Evolutionary conservation across 306 rosid genomes (phyloP).

Genomic region (Carpinus viminea): DNA sequence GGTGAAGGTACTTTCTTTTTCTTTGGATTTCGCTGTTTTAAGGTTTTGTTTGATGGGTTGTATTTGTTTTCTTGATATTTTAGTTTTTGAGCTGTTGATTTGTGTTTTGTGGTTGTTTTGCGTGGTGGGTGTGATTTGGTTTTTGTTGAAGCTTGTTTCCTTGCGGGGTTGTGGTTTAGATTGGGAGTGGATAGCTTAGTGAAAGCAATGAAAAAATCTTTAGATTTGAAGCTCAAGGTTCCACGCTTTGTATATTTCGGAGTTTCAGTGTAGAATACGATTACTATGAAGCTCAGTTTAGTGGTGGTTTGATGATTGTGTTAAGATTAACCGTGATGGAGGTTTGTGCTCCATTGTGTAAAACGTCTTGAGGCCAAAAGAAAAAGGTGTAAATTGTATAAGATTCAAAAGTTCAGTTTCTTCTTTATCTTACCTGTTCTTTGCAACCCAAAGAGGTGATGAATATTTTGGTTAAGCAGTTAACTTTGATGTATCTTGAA

Average conservation of each 20-base stretch:
- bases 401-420: background rate
- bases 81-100: background rate
- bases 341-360: background rate
- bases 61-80: background rate
- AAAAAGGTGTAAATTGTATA: background rate
- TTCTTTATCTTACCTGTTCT: constrained; percentile 9
- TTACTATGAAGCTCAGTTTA: background rate
- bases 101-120: background rate
- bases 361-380: background rate
- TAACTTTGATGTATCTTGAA: background rate
- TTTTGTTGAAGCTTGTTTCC: background rate
- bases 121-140: constrained; percentile 9
- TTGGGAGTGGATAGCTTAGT: background rate
- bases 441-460: background rate
- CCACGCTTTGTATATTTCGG: background rate
- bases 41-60: background rate
- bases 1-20: constrained; percentile 18
- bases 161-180: background rate
- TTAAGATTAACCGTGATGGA: background rate
- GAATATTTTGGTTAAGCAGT: background rate
- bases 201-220: background rate
- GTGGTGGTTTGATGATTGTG: background rate
- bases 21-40: constrained; percentile 13
- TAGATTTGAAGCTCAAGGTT: background rate
- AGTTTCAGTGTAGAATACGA: background rate